Percentiles rank a stretch among this genome's conserved stretches.
Evolutionary conservation across 371 early-diverging fungal genomes (phyloP).

Genomic region (Mortierella sp.): DNA sequence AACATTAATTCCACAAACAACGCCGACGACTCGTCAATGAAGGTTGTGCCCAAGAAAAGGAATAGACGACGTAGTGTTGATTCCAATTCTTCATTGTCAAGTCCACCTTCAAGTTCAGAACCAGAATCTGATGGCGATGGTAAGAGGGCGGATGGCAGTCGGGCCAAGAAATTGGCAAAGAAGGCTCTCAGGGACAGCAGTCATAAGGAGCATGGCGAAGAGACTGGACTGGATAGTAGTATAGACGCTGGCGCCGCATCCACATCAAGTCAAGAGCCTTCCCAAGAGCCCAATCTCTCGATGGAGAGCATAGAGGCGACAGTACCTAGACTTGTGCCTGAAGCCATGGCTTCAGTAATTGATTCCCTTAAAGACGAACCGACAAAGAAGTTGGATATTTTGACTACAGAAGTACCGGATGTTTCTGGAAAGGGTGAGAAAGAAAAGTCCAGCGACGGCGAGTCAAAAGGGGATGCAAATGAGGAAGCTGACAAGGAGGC

Average conservation of each 20-base stretch:
- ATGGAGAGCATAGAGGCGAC: slow-evolving; percentile 8
- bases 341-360: background rate
- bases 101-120: slow-evolving; percentile 48
- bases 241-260: background rate
- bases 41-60: slow-evolving; percentile 33
- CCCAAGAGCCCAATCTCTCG: background rate
- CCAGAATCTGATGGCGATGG: slow-evolving; percentile 35
- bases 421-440: background rate
- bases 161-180: slow-evolving; percentile 48
- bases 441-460: background rate
- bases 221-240: background rate
- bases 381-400: background rate
- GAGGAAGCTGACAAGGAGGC: background rate
- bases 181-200: slow-evolving; percentile 13
- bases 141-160: slow-evolving; percentile 10
- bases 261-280: background rate
- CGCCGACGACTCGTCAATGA: background rate
- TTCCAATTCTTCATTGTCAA: slow-evolving; percentile 48
- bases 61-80: slow-evolving; percentile 40
- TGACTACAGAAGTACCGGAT: background rate
- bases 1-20: background rate
- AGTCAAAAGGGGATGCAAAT: background rate
- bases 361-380: background rate
- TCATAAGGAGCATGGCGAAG: background rate
- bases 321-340: background rate